Percentiles rank a stretch among this genome's conserved stretches.
Evolutionary conservation across 805 yeast species (phyloP).

Genomic region (Nakazawaea siamensis): DNA sequence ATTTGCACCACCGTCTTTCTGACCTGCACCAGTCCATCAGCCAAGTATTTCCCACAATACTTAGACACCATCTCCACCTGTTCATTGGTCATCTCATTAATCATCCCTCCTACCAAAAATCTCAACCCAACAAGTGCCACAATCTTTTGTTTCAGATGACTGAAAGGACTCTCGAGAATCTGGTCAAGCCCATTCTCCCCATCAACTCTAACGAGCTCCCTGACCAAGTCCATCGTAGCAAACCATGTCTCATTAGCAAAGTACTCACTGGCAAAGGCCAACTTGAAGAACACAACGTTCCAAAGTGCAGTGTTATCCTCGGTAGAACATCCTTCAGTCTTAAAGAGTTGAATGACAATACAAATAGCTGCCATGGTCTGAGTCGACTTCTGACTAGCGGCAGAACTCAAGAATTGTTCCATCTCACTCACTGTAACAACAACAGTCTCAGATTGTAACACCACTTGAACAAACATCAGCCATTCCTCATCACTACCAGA

Average conservation of each 20-base stretch:
- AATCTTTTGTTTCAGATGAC: not conserved
- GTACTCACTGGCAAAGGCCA: not conserved
- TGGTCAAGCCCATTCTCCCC: not conserved
- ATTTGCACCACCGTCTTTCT: conserved; percentile 1
- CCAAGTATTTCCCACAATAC: not conserved
- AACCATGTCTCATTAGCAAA: conserved; percentile 8
- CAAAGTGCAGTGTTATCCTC: conserved; percentile 1
- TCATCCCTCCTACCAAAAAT: not conserved
- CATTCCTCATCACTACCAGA: conserved; percentile 1
- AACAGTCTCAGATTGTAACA: not conserved
- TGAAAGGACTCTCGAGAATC: not conserved
- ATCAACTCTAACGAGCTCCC: not conserved
- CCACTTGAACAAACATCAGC: conserved; percentile 1
- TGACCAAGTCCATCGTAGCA: conserved; percentile 4
- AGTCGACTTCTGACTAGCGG: not conserved
- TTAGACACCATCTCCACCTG: not conserved
- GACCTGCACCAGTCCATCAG: not conserved
- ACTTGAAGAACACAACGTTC: conserved; percentile 3
- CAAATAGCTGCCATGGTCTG: not conserved
- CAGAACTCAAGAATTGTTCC: not conserved
- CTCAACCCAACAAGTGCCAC: conserved; percentile 1
- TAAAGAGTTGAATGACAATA: not conserved
- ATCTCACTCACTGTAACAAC: not conserved
- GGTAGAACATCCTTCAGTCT: not conserved
- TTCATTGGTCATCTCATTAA: not conserved